Base-by-base conservation (phyloP, 495 filamentous ascomycete genomes). In the Hyaloscypha finlandica region DNA sequence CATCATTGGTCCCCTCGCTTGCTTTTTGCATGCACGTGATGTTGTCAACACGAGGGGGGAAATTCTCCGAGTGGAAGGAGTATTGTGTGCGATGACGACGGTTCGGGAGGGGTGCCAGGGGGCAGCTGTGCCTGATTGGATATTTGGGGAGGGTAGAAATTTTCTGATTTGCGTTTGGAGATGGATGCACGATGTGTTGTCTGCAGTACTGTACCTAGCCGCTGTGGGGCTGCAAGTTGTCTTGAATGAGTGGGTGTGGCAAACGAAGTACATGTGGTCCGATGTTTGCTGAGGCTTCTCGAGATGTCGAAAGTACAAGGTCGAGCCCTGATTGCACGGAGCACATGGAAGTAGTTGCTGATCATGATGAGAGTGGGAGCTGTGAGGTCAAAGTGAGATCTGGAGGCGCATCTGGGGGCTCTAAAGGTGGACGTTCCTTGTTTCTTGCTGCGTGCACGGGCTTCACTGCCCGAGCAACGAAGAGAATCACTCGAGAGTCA, bases 111-210 rank as follows among this genome's bases (percentile, higher is more conserved):
- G 8, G 53, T 25, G 22, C 20, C 53, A 55, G 22, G 53, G n/a
- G n/a, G n/a, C n/a, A n/a, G 4, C 2, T 32, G 20, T 6, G 14
- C 14, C 32, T 3, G 56, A 9, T 35, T 9, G 6, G 19, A 9
- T 14, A 29, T 32, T 33, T 32, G 56, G 19, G 25, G 14, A 37
- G 30, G 25, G 25, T 1, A 25, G 25, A 25, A 32, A 32, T 59
- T 20, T 59, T 16, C 32, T 32, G 32, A 20, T 16, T 16, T 32
- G 6, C 32, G 35, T 59, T 16, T 59, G 35, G 42, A 48, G 16
- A 32, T 16, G 19, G 3, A 59, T 59, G 56, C 56, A 59, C 32
- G 56, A 59, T 59, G 56, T 59, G 56, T 6, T 59, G 56, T 59
- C 56, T 59, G 56, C 56, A 59, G 53, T 4, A 53, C 20, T 1